Conservation (phyloP, 176 grass and related monocot genomes). For the Oryza glumipatula region DNA sequence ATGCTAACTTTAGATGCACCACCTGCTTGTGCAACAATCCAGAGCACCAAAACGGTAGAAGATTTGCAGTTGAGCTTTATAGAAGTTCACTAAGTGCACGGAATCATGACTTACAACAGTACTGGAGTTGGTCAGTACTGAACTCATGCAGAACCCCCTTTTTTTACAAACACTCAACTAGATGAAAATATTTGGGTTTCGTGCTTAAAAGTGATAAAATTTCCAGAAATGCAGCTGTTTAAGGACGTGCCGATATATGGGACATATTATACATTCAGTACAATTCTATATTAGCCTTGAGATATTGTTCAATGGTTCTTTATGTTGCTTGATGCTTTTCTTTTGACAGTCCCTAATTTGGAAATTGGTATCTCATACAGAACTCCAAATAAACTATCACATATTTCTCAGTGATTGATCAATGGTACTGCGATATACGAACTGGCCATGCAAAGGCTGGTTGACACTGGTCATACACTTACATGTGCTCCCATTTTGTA, state of each 20-base stretch:
- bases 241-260: neutral
- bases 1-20: neutral
- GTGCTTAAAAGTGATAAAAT: neutral
- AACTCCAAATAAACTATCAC: neutral
- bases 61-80: neutral
- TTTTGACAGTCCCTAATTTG: neutral
- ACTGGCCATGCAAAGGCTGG: neutral
- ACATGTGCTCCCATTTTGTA: neutral
- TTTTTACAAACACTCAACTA: neutral
- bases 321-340: neutral
- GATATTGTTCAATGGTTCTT: neutral
- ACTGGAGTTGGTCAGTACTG: neutral
- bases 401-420: slow-evolving; percentile 19
- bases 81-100: neutral
- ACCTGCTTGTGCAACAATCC: neutral
- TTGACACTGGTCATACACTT: neutral
- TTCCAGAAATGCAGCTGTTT: neutral
- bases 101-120: neutral
- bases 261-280: neutral
- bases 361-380: neutral
- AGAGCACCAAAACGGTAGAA: neutral
- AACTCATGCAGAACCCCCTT: too few species aligned
- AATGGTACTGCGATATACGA: neutral
- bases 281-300: neutral
- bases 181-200: neutral